Evolutionary conservation across 2,329 filamentous ascomycete genomes (phyloP).

Genomic region (Hymenoscyphus fraxineus): DNA sequence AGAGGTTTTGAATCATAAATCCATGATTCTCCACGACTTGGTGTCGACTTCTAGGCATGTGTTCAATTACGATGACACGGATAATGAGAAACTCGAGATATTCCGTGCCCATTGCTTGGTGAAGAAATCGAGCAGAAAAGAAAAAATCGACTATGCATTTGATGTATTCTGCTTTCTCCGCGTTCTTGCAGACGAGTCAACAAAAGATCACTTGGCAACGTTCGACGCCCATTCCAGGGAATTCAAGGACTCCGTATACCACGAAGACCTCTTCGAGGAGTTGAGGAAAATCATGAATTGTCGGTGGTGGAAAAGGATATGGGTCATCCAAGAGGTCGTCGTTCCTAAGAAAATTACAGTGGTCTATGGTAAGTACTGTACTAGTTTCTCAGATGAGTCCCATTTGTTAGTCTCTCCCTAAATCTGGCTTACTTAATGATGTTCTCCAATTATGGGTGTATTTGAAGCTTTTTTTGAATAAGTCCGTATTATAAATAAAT

Average conservation of each 20-base stretch:
- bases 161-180: neutral
- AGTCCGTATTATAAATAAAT: too few species aligned
- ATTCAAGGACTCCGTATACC: neutral
- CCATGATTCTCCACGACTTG: neutral
- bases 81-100: neutral
- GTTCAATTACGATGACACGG: neutral
- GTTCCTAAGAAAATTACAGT: constrained; percentile 14
- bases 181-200: neutral
- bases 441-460: too few species aligned
- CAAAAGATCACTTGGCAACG: neutral
- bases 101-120: neutral
- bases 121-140: neutral
- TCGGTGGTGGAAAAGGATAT: constrained; percentile 16
- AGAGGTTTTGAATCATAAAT: constrained; percentile 4
- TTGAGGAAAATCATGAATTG: constrained; percentile 6
- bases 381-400: too few species aligned
- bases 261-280: neutral
- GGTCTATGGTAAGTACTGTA: constrained; percentile 6
- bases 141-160: neutral
- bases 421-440: too few species aligned
- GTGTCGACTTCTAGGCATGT: neutral
- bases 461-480: too few species aligned
- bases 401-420: too few species aligned
- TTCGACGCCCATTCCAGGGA: constrained; percentile 6
- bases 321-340: constrained; percentile 19